A percentile compares a stretch with the other conserved stretches of the same genome.
These are phyloP conservation scores for Pichia terricola DNA, from an alignment of 1,139 yeast species.

Conservation along the genomic window DNA sequence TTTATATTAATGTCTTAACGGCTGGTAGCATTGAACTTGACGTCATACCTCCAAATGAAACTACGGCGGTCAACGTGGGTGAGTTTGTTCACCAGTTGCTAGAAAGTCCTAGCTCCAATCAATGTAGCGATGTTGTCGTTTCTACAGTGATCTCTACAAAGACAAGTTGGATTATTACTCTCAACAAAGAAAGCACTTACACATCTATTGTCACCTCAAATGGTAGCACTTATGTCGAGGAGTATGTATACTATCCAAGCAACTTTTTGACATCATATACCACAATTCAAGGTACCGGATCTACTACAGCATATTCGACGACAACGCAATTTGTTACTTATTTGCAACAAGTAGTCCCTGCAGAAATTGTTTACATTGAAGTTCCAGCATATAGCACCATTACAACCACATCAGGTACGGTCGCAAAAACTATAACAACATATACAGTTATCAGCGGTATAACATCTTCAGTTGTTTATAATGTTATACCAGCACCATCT, in stretches of 20 bases:
- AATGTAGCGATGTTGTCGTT: constrained; percentile 4
- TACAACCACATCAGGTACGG: background rate
- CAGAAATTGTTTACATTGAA: background rate
- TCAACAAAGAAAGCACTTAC: background rate
- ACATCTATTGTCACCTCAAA: background rate
- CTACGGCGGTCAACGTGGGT: constrained; percentile 4
- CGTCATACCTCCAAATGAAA: constrained; percentile 13
- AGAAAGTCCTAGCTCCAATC: background rate
- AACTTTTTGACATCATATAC: background rate
- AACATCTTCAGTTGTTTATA: background rate
- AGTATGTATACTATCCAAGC: background rate
- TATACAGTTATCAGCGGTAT: background rate
- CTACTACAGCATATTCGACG: background rate
- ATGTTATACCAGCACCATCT: constrained; percentile 1
- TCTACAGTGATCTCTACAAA: constrained; percentile 1
- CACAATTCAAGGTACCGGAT: background rate
- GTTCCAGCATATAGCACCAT: constrained; percentile 1
- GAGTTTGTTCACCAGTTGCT: constrained; percentile 6
- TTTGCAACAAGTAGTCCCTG: background rate
- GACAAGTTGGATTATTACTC: background rate
- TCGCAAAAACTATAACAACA: background rate
- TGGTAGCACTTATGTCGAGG: background rate
- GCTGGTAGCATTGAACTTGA: constrained; percentile 9
- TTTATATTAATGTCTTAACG: constrained; percentile 1
- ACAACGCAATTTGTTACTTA: background rate